Conservation (phyloP, 106 monocot genomes). For the Dactylorhiza incarnata region DNA sequence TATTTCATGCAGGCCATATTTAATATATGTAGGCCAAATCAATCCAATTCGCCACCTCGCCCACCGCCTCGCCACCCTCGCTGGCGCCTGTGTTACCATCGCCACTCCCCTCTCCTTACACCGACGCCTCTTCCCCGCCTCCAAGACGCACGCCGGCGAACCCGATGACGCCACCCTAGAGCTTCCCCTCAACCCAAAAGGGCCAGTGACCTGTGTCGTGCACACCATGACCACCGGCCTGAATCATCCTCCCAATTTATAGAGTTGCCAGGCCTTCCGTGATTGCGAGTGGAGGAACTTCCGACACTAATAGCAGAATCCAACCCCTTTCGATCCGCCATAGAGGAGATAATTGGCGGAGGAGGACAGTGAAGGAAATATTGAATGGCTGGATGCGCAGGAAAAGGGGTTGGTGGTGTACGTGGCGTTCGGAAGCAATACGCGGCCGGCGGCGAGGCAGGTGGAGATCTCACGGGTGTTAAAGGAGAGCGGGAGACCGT, state of each 20-base stretch:
- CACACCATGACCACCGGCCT: slow-evolving; percentile 25
- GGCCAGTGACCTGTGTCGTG: slow-evolving; percentile 39
- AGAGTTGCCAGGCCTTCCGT: slow-evolving; percentile 32
- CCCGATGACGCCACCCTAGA: background rate
- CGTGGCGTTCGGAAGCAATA: no score
- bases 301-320: slow-evolving; percentile 23
- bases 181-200: background rate
- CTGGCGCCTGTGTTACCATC: slow-evolving; percentile 45
- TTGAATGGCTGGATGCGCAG: no score
- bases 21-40: slow-evolving; percentile 66
- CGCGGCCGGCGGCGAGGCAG: no score
- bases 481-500: no score
- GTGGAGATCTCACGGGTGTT: no score
- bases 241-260: no score
- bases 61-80: slow-evolving; percentile 22
- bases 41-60: slow-evolving; percentile 49
- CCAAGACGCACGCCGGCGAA: slow-evolving; percentile 1
- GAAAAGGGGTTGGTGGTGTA: no score
- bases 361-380: no score
- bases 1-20: no score
- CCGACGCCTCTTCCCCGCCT: slow-evolving; percentile 45
- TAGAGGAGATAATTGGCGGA: no score
- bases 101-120: slow-evolving; percentile 45
- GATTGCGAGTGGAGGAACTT: slow-evolving; percentile 22
- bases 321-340: background rate